These are phyloP conservation scores for Elaphomyces granulatus DNA, from an alignment of 495 filamentous ascomycete species.

Conservation along the genomic window DNA sequence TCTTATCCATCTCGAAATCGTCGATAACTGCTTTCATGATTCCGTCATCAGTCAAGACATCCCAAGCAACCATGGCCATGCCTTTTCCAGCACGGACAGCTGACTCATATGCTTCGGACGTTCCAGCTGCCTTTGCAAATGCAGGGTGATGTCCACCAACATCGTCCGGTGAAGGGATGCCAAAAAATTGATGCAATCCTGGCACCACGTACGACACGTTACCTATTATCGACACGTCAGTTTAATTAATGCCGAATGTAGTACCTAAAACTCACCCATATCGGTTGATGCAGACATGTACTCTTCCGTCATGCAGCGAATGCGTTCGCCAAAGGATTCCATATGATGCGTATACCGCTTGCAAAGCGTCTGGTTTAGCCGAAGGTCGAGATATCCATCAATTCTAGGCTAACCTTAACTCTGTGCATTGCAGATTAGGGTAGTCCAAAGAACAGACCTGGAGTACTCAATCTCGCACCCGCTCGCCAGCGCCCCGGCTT, in stretches of 20 bases:
- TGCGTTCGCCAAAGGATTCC: constrained; percentile 30
- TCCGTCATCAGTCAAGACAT: constrained; percentile 32
- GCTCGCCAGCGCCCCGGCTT: constrained; percentile 45
- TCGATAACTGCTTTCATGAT: constrained; percentile 25
- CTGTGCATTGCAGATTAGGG: not conserved
- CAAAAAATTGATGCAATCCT: constrained; percentile 44
- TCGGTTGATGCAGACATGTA: constrained; percentile 35
- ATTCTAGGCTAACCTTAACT: constrained; percentile 9
- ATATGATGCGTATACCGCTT: constrained; percentile 37
- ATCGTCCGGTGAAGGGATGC: constrained; percentile 32
- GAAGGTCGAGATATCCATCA: constrained; percentile 43
- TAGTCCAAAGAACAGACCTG: constrained; percentile 13
- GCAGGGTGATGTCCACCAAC: constrained; percentile 44
- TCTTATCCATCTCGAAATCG: constrained; percentile 20
- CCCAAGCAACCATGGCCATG: constrained; percentile 38
- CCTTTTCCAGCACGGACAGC: constrained; percentile 42
- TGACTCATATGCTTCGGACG: constrained; percentile 34
- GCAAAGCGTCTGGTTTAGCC: constrained; percentile 44
- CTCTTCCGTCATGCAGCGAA: constrained; percentile 33
- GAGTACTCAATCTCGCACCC: constrained; percentile 39
- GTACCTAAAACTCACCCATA: constrained; percentile 44
- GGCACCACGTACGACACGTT: constrained; percentile 52
- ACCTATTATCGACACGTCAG: constrained; percentile 19
- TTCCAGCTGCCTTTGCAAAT: constrained; percentile 44
- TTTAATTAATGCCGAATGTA: not conserved